Evolutionary conservation across 805 yeast genomes (phyloP), one percentile per base, ranked within the genome.

Genomic region (Teunomyces tritomae): DNA sequence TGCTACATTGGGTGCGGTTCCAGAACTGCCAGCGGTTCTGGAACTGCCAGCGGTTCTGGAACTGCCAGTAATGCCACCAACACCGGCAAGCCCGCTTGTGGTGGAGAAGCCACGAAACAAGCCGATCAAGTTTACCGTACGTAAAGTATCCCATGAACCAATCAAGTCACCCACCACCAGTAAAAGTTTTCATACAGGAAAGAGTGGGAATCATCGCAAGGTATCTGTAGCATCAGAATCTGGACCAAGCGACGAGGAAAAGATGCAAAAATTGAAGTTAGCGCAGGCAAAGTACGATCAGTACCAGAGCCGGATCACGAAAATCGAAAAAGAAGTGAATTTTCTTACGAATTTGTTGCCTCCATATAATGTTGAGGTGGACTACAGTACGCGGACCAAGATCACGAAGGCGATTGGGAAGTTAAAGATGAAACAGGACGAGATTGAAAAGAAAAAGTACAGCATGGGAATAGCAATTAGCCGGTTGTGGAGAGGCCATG

Each of bases 341-440:
- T 73, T 71, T 49, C 65, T 73, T 49, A 52, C 62, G 16, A 66
- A 64, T 36, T 61, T 72, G 32, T 67, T 73, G 35, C 78, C 78
- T 2, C 78, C 78, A 1, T 68, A 62, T 52, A 71, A 71, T 47
- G 75, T 71, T 24, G 77, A 73, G 48, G 57, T 72, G 11, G 77
- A 73, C 51, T 73, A 72, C 44, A 63, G 64, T 14, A 71, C 77
- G 8, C 57, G 77, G 43, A 57, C 57, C 28, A 73, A 73, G 56
- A 71, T 73, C 39, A 63, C 61, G 17, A 63, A 62, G 41, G 76
- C 76, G 14, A 69, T 73, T 27, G 72, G 68, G 29, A 71, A 70
- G 53, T 61, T 73, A 50, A 53, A 57, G 16, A 63, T 59, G 63
- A 71, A 68, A 52, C 67, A 64, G 46, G 78, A 73, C 52, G 77